Evolutionary conservation across 331 rosid species (phyloP).

Genomic region (Dryas integrifolia): DNA sequence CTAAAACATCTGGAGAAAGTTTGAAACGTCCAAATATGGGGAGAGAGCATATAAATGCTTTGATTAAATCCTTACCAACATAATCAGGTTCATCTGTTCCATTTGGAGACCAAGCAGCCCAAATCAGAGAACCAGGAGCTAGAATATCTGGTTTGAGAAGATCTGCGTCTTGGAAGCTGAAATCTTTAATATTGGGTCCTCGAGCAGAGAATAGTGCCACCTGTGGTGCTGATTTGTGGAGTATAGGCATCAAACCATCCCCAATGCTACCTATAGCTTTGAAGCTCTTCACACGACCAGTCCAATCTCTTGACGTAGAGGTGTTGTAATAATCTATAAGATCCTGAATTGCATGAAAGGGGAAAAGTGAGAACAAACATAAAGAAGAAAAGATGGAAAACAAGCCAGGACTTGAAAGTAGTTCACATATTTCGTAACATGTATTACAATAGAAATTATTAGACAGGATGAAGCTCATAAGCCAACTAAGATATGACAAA

Average conservation of each 20-base stretch:
- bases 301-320: constrained; percentile 95
- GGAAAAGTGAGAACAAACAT: background rate
- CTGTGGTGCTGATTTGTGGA: constrained; percentile 95
- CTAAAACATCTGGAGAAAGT: background rate
- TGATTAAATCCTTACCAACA: constrained; percentile 55
- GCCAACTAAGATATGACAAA: background rate
- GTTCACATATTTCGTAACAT: background rate
- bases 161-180: constrained; percentile 91
- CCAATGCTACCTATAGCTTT: constrained; percentile 77
- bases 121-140: constrained; percentile 96
- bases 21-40: constrained; percentile 18
- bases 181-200: constrained; percentile 93
- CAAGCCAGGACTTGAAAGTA: background rate
- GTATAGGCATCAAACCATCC: constrained; percentile 86
- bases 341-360: constrained; percentile 49
- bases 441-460: background rate
- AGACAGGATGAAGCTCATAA: constrained; percentile 10
- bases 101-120: constrained; percentile 99
- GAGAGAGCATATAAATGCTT: constrained; percentile 20
- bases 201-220: constrained; percentile 93
- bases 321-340: constrained; percentile 82
- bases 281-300: constrained; percentile 91
- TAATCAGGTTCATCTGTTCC: constrained; percentile 98
- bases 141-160: constrained; percentile 98
- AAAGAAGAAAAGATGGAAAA: background rate